Percentiles rank a stretch among this genome's conserved stretches.
Evolutionary conservation across 108 stramenopile genomes (phyloP).

Genomic region (Mediolabrus comicus): DNA sequence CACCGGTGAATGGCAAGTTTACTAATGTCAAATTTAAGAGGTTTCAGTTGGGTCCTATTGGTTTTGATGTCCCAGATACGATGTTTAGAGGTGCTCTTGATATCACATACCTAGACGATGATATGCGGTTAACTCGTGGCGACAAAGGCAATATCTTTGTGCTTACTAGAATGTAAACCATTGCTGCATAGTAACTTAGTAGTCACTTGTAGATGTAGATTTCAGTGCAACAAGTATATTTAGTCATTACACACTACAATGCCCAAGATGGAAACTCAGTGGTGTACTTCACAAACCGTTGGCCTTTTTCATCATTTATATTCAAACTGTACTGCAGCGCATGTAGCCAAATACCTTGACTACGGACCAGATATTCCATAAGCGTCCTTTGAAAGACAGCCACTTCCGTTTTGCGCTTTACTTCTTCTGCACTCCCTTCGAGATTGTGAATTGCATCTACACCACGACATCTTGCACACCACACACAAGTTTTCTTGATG

Average conservation of each 20-base stretch:
- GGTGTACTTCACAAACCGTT: conserved; percentile 7
- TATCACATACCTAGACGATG: conserved; percentile 64
- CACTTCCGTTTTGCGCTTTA: neutral
- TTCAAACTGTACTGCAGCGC: conserved; percentile 70
- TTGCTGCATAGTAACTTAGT: no score
- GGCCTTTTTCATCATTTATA: conserved; percentile 27
- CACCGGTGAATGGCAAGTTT: conserved; percentile 43
- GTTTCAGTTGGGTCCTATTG: conserved; percentile 51
- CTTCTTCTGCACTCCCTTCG: neutral
- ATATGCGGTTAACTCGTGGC: conserved; percentile 49
- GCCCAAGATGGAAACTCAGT: conserved; percentile 27
- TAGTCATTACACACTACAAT: no score
- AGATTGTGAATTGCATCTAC: conserved; percentile 23
- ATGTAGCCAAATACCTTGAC: conserved; percentile 84
- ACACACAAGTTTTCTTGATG: conserved; percentile 80
- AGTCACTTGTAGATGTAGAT: no score
- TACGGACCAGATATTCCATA: conserved; percentile 73
- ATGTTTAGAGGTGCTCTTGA: conserved; percentile 53
- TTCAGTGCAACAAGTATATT: no score
- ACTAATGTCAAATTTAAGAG: conserved; percentile 54
- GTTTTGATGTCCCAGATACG: conserved; percentile 52
- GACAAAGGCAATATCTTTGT: conserved; percentile 68
- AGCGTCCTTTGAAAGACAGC: conserved; percentile 37
- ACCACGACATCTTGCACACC: conserved; percentile 71
- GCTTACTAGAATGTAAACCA: conserved; percentile 43